Conservation (phyloP, 805 yeast species). For the Teunomyces kruisii region DNA sequence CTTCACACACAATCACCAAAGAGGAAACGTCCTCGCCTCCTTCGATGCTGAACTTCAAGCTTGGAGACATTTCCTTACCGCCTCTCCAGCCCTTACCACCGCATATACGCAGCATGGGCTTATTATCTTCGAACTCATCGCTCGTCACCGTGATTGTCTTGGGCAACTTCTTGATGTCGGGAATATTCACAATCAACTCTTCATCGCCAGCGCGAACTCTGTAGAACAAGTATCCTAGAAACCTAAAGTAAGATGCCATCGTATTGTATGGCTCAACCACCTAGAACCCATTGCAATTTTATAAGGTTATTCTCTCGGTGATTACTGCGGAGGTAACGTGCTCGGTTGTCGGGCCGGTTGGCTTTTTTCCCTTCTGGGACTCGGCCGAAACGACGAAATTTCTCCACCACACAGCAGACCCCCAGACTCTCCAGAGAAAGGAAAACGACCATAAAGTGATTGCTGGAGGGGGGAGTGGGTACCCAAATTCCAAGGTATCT, state of each 20-base stretch:
- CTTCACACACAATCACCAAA: slow-evolving; percentile 12
- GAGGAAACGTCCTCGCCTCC: slow-evolving; percentile 7
- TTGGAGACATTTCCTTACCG: slow-evolving; percentile 10
- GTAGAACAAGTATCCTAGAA: background rate
- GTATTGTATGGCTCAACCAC: no score
- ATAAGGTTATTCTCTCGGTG: no score
- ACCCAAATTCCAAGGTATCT: no score
- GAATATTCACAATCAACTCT: background rate
- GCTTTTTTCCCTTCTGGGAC: no score
- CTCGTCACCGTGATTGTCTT: slow-evolving; percentile 9
- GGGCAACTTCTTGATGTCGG: background rate
- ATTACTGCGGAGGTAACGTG: no score
- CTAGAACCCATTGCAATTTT: no score
- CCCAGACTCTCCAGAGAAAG: no score
- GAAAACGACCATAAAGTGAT: no score
- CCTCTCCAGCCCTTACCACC: slow-evolving; percentile 12
- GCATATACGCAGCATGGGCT: slow-evolving; percentile 8
- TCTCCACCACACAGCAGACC: no score
- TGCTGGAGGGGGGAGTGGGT: no score
- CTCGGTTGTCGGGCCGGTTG: no score
- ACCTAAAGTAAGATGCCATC: background rate
- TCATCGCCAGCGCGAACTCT: background rate
- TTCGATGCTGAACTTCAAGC: background rate
- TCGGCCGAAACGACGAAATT: no score
- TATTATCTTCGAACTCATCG: slow-evolving; percentile 10